phyloP scores from a whole-genome alignment of 1,284 basidiomycete species.

The Microbotryum scabiosae region DNA sequence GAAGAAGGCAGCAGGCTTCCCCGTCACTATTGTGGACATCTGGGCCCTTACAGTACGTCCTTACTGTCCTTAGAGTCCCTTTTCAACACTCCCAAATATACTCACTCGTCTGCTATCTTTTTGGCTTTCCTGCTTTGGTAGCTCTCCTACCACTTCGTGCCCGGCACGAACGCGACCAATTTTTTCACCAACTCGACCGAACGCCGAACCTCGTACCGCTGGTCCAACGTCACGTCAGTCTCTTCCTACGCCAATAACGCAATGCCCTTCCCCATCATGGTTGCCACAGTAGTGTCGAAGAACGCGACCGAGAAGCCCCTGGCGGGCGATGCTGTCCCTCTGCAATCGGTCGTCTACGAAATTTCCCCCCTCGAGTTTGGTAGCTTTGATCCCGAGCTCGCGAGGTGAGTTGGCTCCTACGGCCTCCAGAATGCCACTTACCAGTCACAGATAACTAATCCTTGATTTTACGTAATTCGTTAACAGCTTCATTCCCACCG shows the following conservation, averaged over 20 bases:
- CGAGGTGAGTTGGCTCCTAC: conserved; percentile 24
- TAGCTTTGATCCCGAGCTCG: conserved; percentile 57
- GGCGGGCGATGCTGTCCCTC: background rate
- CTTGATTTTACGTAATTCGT: too few relatives aligned
- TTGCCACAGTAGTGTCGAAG: conserved; percentile 13
- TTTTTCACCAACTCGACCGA: conserved; percentile 9
- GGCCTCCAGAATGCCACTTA: too few relatives aligned
- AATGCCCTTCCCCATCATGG: conserved; percentile 27
- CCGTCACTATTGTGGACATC: conserved; percentile 18
- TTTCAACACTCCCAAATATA: background rate
- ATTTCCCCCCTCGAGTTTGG: conserved; percentile 50
- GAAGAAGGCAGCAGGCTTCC: conserved; percentile 23
- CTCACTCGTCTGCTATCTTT: background rate
- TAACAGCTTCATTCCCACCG: conserved; percentile 50
- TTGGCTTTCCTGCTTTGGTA: background rate
- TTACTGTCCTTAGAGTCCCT: background rate
- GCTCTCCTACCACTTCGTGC: conserved; percentile 27
- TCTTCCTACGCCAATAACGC: conserved; percentile 9
- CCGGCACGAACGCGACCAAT: conserved; percentile 20
- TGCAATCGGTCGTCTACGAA: conserved; percentile 27
- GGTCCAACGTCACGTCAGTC: conserved; percentile 12
- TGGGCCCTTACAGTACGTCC: background rate
- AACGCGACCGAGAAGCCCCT: conserved; percentile 7
- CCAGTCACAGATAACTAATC: too few relatives aligned
- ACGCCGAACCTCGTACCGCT: conserved; percentile 15